These are phyloP conservation scores for Cyberlindnera mycetangii DNA, from an alignment of 805 yeast genomes.

Conservation along the genomic window DNA sequence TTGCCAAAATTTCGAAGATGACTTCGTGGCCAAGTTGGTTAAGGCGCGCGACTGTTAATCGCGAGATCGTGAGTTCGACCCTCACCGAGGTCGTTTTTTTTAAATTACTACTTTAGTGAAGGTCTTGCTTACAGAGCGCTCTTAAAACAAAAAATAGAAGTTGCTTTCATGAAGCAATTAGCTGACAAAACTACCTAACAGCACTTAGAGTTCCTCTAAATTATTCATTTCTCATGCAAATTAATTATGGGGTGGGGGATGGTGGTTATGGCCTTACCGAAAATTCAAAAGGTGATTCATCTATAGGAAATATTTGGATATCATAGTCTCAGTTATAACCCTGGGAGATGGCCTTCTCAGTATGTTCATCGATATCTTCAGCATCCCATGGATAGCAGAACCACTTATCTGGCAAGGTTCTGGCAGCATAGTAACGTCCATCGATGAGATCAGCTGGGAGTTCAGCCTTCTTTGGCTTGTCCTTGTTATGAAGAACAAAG, in stretches of 20 bases:
- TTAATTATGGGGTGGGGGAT: too few species aligned
- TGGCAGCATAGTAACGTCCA: conserved; percentile 66
- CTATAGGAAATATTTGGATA: too few species aligned
- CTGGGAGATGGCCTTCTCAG: conserved; percentile 60
- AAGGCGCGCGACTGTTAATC: conserved; percentile 54
- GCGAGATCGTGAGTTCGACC: conserved; percentile 52
- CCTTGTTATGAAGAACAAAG: conserved; percentile 82
- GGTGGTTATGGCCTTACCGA: too few species aligned
- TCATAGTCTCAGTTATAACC: conserved; percentile 47
- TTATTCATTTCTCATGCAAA: background rate
- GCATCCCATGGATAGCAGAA: conserved; percentile 93
- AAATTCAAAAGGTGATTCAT: too few species aligned
- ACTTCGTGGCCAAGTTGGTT: conserved; percentile 32
- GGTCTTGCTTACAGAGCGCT: too few species aligned
- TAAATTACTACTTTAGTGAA: background rate
- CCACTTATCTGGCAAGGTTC: conserved; percentile 76
- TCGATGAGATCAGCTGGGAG: conserved; percentile 61
- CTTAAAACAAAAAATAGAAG: too few species aligned
- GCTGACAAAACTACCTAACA: too few species aligned
- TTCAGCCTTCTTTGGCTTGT: conserved; percentile 75
- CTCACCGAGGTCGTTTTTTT: conserved; percentile 45
- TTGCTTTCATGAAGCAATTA: too few species aligned
- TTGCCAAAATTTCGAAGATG: conserved; percentile 2
- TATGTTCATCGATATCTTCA: conserved; percentile 73
- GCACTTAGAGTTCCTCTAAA: too few species aligned